A percentile compares a stretch with the other conserved stretches of the same genome.
Evolutionary conservation across 1,284 basidiomycete genomes (phyloP).

Genomic region (Ganoderma lucidum): DNA sequence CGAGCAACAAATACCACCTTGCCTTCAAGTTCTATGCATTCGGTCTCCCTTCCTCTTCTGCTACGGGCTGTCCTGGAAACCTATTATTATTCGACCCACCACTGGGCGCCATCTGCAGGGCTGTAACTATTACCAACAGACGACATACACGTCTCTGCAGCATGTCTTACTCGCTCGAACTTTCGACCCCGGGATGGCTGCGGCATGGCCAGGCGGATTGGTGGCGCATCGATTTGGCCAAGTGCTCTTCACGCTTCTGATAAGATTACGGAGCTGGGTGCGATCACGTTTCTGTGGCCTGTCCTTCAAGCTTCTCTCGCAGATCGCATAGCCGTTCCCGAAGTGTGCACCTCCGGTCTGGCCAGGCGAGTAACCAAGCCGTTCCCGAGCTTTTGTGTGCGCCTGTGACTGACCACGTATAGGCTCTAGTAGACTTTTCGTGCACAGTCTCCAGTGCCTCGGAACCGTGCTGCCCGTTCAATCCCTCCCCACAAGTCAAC

Average conservation of each 20-base stretch:
- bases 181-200: not conserved
- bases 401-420: conserved; percentile 28
- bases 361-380: conserved; percentile 29
- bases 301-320: conserved; percentile 26
- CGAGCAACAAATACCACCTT: not conserved
- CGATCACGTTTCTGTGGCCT: conserved; percentile 12
- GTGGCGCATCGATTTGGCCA: conserved; percentile 13
- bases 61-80: not conserved
- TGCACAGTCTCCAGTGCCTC: conserved; percentile 27
- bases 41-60: not conserved
- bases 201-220: not conserved
- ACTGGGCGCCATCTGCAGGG: not conserved
- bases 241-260: conserved; percentile 14
- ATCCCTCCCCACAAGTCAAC: conserved; percentile 20
- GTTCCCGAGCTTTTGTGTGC: conserved; percentile 29
- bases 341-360: conserved; percentile 24
- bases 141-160: not conserved
- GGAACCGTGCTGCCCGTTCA: conserved; percentile 31
- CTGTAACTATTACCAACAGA: not conserved
- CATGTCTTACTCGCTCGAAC: not conserved
- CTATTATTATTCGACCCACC: not conserved
- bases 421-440: conserved; percentile 17
- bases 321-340: conserved; percentile 30
- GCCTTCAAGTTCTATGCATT: not conserved
- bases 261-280: conserved; percentile 24